These are phyloP conservation scores for Ophiocordyceps camponoti-rufipedis DNA, from an alignment of 2,329 filamentous ascomycete genomes.

Conservation along the genomic window DNA sequence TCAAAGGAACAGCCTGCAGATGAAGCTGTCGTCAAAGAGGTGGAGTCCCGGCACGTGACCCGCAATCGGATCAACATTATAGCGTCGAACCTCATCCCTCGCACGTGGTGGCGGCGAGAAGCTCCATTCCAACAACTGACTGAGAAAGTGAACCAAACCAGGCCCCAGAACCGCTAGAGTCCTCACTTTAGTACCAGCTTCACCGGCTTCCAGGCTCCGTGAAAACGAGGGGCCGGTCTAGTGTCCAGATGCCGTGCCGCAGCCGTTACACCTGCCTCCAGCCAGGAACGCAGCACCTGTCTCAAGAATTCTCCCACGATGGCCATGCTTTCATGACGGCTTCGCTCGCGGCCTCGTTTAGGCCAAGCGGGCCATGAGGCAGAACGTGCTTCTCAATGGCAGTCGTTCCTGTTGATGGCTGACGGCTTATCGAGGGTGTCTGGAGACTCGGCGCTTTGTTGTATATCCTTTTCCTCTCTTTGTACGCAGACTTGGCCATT, in stretches of 20 bases:
- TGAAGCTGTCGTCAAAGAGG: background rate
- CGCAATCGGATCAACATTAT: background rate
- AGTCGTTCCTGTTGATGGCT: background rate
- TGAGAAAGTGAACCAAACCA: background rate
- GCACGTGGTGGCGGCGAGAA: background rate
- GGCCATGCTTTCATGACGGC: too few species aligned
- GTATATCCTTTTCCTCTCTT: background rate
- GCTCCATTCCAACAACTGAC: background rate
- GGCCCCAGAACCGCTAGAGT: background rate
- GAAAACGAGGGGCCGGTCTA: background rate
- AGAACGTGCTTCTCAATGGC: background rate
- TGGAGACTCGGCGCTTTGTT: background rate
- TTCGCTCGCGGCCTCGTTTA: too few species aligned
- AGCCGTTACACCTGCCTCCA: background rate
- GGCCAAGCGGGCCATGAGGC: too few species aligned
- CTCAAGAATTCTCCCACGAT: background rate
- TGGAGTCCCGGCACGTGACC: background rate
- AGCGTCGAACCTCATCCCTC: background rate
- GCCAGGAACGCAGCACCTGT: background rate
- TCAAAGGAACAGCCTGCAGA: background rate
- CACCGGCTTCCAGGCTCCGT: background rate
- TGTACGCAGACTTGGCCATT: background rate
- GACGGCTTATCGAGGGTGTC: background rate
- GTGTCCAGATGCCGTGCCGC: background rate
- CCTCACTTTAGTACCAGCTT: background rate